Evolutionary conservation across 2,329 filamentous ascomycete species (phyloP), one percentile per base, ranked within the genome.

Genomic region (Cadophora malorum): DNA sequence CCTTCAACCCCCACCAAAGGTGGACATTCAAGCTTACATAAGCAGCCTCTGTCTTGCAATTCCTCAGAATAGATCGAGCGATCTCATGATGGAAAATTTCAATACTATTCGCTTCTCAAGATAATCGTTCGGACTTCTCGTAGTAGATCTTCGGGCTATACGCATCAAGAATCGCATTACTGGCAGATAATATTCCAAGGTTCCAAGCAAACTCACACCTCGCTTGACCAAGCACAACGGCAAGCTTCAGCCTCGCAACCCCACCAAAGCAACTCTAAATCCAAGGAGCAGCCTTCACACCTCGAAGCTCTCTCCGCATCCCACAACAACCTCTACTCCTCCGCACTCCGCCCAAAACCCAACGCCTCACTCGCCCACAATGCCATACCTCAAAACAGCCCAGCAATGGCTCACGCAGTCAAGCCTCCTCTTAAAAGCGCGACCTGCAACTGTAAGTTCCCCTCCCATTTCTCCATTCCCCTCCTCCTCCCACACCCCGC

Each of bases 331-430:
- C 45, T 49, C 50, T 14, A 33, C 25, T 19, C 16, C 25, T 33
- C 52, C 16, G 23, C 23, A 62, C 1, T 49, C 45, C 45, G 12
- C 1, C 7, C 45, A 21, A 21, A 49, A 8, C 1, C 31, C 45
- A 14, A 5, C n/a, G 19, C 21, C 14, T 6, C 49, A 31, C 31
- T 49, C 28, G 47, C 38, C 28, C 75, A 82, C 74, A 67, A 97
- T 97, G 94, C 90, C 91, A 2, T 89, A 91, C 79, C 89, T 97
- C 78, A 83, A 86, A 63, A 94, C 92, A 67, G 92, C 92, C 80
- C 90, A 97, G 81, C 91, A 94, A 82, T 99, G 94, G 91, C 91
- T 97, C 73, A 89, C 91, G 75, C 91, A 97, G 80, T 97, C 95
- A 16, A 84, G 89, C 21, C 88, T 94, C 69, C 89, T 99, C 67